Evolutionary conservation across 257 asterid species (phyloP).

Genomic region (Ligustrum vulgare): DNA sequence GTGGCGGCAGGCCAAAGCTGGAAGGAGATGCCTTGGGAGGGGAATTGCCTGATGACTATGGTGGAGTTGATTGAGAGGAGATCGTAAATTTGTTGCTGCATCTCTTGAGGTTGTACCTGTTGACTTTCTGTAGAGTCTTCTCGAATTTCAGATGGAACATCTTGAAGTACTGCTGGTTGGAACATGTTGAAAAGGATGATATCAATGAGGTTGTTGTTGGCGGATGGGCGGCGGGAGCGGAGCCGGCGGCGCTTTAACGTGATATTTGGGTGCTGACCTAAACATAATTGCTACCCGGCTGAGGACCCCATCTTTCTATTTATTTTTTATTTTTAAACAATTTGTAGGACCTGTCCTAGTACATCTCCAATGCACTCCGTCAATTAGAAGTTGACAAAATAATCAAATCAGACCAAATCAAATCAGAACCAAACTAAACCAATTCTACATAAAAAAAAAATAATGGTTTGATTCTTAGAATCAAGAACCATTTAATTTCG

Average conservation of each 20-base stretch:
- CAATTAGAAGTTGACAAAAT: too few relatives aligned
- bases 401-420: too few relatives aligned
- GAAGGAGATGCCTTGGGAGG: conserved; percentile 84
- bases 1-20: conserved; percentile 98
- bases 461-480: too few relatives aligned
- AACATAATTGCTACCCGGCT: neutral
- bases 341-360: too few relatives aligned
- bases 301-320: too few relatives aligned
- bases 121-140: conserved; percentile 17
- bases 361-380: too few relatives aligned
- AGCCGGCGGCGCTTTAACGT: neutral
- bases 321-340: too few relatives aligned
- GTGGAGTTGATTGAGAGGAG: conserved; percentile 55
- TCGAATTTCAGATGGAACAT: conserved; percentile 9
- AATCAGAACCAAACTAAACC: too few relatives aligned
- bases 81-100: conserved; percentile 26
- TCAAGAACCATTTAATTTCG: too few relatives aligned
- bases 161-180: conserved; percentile 12
- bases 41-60: conserved; percentile 56
- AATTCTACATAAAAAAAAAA: too few relatives aligned
- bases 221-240: neutral
- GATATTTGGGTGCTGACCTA: neutral
- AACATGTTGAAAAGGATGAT: conserved; percentile 21
- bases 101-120: neutral
- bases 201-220: neutral